Evolutionary conservation across 495 filamentous ascomycete species (phyloP), one percentile per base, ranked within the genome.

Genomic region (Penicillium pancosmium): DNA sequence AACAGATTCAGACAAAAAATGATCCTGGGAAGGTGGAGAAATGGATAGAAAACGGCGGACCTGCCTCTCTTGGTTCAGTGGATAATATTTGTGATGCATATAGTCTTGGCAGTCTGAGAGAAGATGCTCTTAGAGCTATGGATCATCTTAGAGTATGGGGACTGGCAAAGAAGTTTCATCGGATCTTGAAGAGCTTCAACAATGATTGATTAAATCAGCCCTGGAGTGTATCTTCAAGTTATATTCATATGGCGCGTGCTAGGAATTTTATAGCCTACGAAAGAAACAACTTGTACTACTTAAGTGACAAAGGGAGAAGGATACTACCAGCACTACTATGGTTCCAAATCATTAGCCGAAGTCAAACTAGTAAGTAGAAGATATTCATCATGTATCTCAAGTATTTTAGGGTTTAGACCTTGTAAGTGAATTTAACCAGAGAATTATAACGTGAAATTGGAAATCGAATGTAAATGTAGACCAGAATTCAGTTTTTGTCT

Each of bases 131-230:
- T 1, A 25, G 6, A 5, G 44, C 16, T 47, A 47, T 47, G 44
- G 44, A 47, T 19, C 16, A 47, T 25, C 21, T 47, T 11, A 47
- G 44, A 16, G 44, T 47, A 47, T 47, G 44, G 44, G 44, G 44
- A 3, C 44, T 47, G 10, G 44, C 44, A n/a, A 47, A 16, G 44
- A 47, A 47, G 21, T 47, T 47, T 13, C 16, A 47, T 25, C 44
- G 44, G 21, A 11, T 47, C 44, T 25, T 47, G 44, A 5, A 47
- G 16, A 47, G 16, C 44, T 47, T 47, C 16, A 47, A 25, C 16
- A 9, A 47, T 11, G 44, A 47, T 38, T 38, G 11, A 38, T 12
- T 38, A 38, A 38, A 13, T 3, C 12, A n/a, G 10, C 35, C 3
- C 19, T 21, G 19, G 19, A 38, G 11, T 38, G 15, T 38, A 13